Base-by-base conservation (phyloP, 139 green algal species). In the Chlorella vulgaris region DNA sequence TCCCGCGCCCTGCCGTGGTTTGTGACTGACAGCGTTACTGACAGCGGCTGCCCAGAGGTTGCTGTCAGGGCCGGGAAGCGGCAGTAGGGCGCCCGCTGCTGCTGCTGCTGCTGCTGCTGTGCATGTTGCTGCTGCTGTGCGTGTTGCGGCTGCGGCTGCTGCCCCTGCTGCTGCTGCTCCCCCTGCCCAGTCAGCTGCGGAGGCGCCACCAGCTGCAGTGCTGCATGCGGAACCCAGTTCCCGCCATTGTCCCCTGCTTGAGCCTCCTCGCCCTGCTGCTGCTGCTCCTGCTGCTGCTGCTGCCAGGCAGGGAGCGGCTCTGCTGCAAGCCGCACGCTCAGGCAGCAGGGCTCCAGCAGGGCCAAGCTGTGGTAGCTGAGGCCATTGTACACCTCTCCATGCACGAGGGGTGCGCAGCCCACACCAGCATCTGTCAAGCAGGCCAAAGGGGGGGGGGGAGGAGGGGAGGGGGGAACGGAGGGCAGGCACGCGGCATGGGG, bases 381-480 rank as follows among this genome's bases (percentile, higher is more conserved):
- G 22, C 69, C 80, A 1, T 73, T 71, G 31, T 58, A 83, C 21
- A 87, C 69, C 40, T 84, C 60, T 2, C 78, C 84, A 33, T 74
- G 47, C 74, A 80, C 69, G n/a, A 88, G 69, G 6, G 74, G 84
- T 4, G 83, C 43, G 0, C 58, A 67, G 7, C 84, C 84, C 33
- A 86, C 36, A 3, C 39, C 81, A 0, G n/a, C 40, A 31, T 68
- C 73, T 79, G 51, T 33, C 3, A 13, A 28, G 63, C 4, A 7
- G 8, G 4, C 19, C 0, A 36, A 13, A 36, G 63, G 31, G 35
- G 31, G 50, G 50, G 18, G 22, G 22, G 15, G 55, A 21, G 21
- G 55, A n/a, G 55, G 55, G 28, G 55, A n/a, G 55, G 33, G 33
- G 65, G 33, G 7, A 15, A 39, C 36, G 3, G 36, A 10, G 40